Conservation (phyloP, 2,329 filamentous ascomycete genomes). For the Aspergillus udagawae region DNA sequence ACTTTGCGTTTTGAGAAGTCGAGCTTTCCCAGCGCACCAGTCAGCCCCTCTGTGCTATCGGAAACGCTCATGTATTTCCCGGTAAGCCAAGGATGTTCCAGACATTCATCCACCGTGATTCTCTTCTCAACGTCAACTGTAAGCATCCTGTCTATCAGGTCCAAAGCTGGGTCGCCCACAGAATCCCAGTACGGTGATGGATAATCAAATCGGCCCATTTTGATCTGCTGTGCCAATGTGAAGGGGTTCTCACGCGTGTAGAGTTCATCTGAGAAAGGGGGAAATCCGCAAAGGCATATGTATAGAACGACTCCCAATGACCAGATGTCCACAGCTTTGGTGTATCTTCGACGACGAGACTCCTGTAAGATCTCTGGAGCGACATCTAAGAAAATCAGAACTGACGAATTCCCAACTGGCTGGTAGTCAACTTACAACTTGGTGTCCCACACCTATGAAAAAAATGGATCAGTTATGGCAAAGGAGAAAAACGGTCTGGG, state of each 20-base stretch:
- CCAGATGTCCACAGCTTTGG: constrained; percentile 93
- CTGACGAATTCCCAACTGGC: not conserved
- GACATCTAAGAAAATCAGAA: constrained; percentile 56
- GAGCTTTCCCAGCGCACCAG: constrained; percentile 75
- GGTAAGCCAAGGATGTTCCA: constrained; percentile 86
- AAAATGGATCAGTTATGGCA: constrained; percentile 9
- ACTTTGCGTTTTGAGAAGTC: constrained; percentile 81
- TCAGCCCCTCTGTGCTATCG: constrained; percentile 89
- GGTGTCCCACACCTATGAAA: constrained; percentile 72
- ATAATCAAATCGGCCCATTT: constrained; percentile 83
- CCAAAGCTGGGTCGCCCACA: constrained; percentile 79
- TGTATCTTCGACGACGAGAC: constrained; percentile 78
- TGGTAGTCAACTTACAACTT: constrained; percentile 56
- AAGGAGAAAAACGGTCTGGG: not conserved
- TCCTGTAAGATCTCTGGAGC: constrained; percentile 92
- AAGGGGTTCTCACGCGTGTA: constrained; percentile 78
- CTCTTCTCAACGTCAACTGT: constrained; percentile 79
- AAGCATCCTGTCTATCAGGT: constrained; percentile 93
- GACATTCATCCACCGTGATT: constrained; percentile 84
- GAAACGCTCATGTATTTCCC: constrained; percentile 57
- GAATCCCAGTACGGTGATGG: constrained; percentile 95
- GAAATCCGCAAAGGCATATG: constrained; percentile 94
- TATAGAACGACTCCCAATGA: constrained; percentile 96
- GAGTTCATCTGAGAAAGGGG: constrained; percentile 93
- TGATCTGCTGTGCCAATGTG: constrained; percentile 83